Base-by-base conservation (phyloP, 1,284 basidiomycete genomes). In the Tilletia setariae region DNA sequence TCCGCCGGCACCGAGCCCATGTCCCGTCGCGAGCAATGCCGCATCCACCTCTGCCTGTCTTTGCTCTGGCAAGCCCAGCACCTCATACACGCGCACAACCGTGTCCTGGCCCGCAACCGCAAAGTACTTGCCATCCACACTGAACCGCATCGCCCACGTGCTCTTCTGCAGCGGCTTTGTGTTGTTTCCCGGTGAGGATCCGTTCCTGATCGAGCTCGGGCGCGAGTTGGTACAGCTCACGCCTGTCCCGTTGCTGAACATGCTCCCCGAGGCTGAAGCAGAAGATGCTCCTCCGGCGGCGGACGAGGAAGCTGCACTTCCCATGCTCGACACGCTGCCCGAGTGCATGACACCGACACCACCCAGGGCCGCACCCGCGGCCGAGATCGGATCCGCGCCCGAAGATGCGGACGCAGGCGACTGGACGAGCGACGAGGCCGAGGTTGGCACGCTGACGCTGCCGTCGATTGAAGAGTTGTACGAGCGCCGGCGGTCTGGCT, bases 41-140 rank as follows among this genome's bases (percentile, higher is more conserved):
- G 51, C 46, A 23, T 67, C 67, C 43, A 67, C 46, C 63, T 73
- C 72, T n/a, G 70, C 69, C 13, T 68, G 62, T 6, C 76, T 68
- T 28, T 72, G 72, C 30, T 67, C 47, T 2, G 67, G 67, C 1
- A 68, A 66, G 32, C 69, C 53, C 59, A 78, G 65, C 25, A 77
- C 76, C 53, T 73, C 71, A 56, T 73, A 78, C 32, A 78, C 76
- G 47, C 83, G 72, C 0, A 83, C 78, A 0, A 83, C 66, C 7
- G 78, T 74, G 56, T 83, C 83, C 21, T 82, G 77, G 3, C 83
- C 83, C 2, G 83, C 83, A 8, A 76, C 77, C 2, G 83, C 83
- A 4, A 83, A 71, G 63, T 81, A 83, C 21, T 69, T 70, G 6
- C 83, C 83, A 46, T 83, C 81, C 8, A 76, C 67, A 1, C 76